These are phyloP conservation scores for Wickerhamiella slavikovae DNA, from an alignment of 805 yeast genomes.

Conservation along the genomic window DNA sequence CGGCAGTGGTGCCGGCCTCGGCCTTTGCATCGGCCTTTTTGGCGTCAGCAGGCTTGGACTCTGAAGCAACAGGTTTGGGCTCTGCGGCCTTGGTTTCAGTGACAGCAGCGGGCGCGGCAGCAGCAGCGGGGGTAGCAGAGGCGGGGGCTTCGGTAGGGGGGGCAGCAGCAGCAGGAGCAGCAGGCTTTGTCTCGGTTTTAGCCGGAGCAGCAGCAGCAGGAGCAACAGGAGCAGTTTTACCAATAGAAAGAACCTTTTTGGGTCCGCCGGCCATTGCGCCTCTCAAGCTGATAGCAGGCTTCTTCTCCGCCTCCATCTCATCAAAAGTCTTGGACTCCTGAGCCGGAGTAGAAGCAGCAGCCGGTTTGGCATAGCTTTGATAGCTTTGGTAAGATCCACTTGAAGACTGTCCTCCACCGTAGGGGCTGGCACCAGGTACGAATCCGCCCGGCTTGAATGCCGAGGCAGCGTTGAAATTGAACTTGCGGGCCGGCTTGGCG, in stretches of 20 bases:
- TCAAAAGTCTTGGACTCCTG: slow-evolving; percentile 8
- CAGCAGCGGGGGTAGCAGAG: not conserved
- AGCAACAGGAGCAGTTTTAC: slow-evolving; percentile 1
- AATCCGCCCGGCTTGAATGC: slow-evolving; percentile 7
- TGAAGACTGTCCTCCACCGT: no score
- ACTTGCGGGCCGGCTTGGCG: slow-evolving; percentile 6
- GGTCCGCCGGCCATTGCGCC: slow-evolving; percentile 4
- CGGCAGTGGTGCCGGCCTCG: slow-evolving; percentile 6
- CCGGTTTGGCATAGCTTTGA: slow-evolving; percentile 11
- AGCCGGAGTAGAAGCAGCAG: slow-evolving; percentile 2
- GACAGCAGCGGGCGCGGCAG: slow-evolving; percentile 1
- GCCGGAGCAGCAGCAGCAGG: slow-evolving; percentile 1
- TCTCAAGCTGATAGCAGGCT: slow-evolving; percentile 11
- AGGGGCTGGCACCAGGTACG: not conserved
- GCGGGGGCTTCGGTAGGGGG: slow-evolving; percentile 4
- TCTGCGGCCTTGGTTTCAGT: slow-evolving; percentile 1
- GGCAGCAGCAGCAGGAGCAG: slow-evolving; percentile 1
- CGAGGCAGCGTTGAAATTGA: slow-evolving; percentile 11
- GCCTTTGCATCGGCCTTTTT: slow-evolving; percentile 1
- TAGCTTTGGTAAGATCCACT: slow-evolving; percentile 13
- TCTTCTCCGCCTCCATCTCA: slow-evolving; percentile 10
- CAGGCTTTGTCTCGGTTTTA: slow-evolving; percentile 2
- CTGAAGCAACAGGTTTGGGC: not conserved
- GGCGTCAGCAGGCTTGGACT: slow-evolving; percentile 2
- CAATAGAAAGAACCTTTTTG: slow-evolving; percentile 11